Conservation (phyloP, 1,284 basidiomycete species). For the Ustanciosporium gigantosporum region DNA sequence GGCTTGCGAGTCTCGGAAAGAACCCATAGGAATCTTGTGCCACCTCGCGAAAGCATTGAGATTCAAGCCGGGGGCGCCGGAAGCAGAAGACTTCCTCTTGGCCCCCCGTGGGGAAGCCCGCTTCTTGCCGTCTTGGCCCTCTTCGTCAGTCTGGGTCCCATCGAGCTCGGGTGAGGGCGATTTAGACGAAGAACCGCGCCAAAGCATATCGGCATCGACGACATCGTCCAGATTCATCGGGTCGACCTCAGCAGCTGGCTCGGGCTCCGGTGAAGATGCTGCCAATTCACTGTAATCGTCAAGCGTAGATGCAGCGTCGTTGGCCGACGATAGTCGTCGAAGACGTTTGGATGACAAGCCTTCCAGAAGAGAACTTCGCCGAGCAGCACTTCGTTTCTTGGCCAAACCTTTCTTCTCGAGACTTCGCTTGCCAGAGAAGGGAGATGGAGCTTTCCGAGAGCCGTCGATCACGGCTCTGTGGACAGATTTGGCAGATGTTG, state of each 20-base stretch:
- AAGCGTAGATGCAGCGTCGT: conserved; percentile 27
- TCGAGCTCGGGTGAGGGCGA: conserved; percentile 30
- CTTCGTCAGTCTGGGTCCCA: conserved; percentile 5
- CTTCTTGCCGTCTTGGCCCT: background rate
- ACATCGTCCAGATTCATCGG: conserved; percentile 59
- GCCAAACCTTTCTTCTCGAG: conserved; percentile 47
- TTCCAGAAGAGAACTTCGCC: conserved; percentile 21
- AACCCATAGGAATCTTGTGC: conserved; percentile 58
- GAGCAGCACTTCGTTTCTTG: conserved; percentile 35
- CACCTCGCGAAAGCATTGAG: conserved; percentile 55
- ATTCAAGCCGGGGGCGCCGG: conserved; percentile 35
- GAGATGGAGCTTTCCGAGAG: conserved; percentile 53
- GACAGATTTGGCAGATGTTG: conserved; percentile 50
- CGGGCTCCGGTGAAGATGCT: conserved; percentile 45
- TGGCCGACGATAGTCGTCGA: conserved; percentile 40
- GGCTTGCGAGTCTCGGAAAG: conserved; percentile 54
- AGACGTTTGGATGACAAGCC: conserved; percentile 41
- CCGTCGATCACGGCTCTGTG: conserved; percentile 60
- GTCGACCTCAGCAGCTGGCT: conserved; percentile 27
- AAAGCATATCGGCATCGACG: conserved; percentile 52
- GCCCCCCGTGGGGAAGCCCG: too few relatives aligned
- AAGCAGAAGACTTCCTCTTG: conserved; percentile 2
- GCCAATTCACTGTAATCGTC: conserved; percentile 42
- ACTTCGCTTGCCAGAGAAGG: conserved; percentile 46
- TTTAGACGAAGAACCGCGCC: conserved; percentile 38